These are phyloP conservation scores for Cryphonectria japonica DNA, from an alignment of 2,329 filamentous ascomycete genomes.

Conservation along the genomic window DNA sequence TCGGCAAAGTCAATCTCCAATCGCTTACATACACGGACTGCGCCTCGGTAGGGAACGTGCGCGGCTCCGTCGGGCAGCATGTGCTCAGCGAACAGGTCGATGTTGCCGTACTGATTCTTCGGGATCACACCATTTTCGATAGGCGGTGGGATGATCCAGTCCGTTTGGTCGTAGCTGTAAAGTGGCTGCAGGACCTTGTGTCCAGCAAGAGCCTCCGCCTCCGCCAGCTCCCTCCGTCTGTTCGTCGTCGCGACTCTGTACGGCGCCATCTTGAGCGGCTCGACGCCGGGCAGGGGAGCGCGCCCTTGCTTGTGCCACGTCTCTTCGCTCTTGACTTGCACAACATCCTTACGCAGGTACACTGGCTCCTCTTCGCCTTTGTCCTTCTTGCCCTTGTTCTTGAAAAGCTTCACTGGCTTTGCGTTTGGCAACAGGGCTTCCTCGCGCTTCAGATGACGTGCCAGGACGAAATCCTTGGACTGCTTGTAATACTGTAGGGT, in stretches of 20 bases:
- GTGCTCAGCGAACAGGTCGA: constrained; percentile 90
- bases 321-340: constrained; percentile 86
- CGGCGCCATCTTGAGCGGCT: constrained; percentile 83
- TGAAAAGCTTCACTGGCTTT: constrained; percentile 74
- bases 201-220: constrained; percentile 77
- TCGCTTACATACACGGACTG: constrained; percentile 79
- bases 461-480: constrained; percentile 82
- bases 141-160: constrained; percentile 91
- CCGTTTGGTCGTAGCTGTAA: constrained; percentile 83
- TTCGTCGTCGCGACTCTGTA: constrained; percentile 90
- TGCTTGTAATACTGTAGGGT: constrained; percentile 88
- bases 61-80: constrained; percentile 85
- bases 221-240: constrained; percentile 85
- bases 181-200: constrained; percentile 85
- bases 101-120: constrained; percentile 94
- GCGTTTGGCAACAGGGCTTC: constrained; percentile 78
- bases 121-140: constrained; percentile 86
- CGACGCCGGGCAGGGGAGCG: constrained; percentile 69
- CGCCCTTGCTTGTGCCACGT: constrained; percentile 98
- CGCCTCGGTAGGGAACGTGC: constrained; percentile 80
- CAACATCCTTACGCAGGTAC: constrained; percentile 77
- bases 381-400: constrained; percentile 69
- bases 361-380: constrained; percentile 79
- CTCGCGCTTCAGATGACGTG: constrained; percentile 86
- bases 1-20: constrained; percentile 89